Evolutionary conservation across 768 basidiomycete genomes (phyloP), one percentile per base, ranked within the genome.

Genomic region (Boletales sp.): DNA sequence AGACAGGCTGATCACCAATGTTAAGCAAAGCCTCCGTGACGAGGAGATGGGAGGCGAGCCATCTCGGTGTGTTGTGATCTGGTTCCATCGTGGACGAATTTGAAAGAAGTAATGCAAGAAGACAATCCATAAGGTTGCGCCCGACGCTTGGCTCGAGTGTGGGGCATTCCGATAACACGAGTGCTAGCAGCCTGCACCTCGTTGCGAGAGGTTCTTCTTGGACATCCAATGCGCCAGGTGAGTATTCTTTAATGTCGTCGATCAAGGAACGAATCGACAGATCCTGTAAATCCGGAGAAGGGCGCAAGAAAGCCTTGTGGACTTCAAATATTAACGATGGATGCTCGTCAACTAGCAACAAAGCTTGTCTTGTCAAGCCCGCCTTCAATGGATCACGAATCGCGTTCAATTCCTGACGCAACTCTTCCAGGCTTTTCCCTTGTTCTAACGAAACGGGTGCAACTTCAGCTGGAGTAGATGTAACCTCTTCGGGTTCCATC

Each of bases 261-360:
- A 94, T 74, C 46, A 97, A 77, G 48, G 82, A 77, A 38, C 78
- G 77, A 43, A 94, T 75, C 8, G 87, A 85, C 55, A 83, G 72
- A 21, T 78, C 74, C 53, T 85, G 82, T 58, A 84, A 78, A 38
- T 74, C 70, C 41, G 74, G 78, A 46, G 73, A 73, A 11, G 80
- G 72, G 24, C 84, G 83, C 49, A 88, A 78, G 67, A 97, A 94
- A 18, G 90, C 88, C 21, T 78, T 78, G 56, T 87, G 83, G 34
- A 97, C 78, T 63, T 97, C 93, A 62, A 94, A 97, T 37, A 97
- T 82, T 47, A 98, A 79, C 8, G 87, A 84, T 4, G 88, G 83
- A 60, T 94, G 87, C 54, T 89, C 83, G 62, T 97, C 94, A 40
- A 95, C 84, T 29, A 99, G 78, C 11, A 74, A 69, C 48, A 99